Percentiles rank a stretch among this genome's conserved stretches.
These are phyloP conservation scores for Podospora appendiculata DNA, from an alignment of 495 filamentous ascomycete species.

Conservation along the genomic window DNA sequence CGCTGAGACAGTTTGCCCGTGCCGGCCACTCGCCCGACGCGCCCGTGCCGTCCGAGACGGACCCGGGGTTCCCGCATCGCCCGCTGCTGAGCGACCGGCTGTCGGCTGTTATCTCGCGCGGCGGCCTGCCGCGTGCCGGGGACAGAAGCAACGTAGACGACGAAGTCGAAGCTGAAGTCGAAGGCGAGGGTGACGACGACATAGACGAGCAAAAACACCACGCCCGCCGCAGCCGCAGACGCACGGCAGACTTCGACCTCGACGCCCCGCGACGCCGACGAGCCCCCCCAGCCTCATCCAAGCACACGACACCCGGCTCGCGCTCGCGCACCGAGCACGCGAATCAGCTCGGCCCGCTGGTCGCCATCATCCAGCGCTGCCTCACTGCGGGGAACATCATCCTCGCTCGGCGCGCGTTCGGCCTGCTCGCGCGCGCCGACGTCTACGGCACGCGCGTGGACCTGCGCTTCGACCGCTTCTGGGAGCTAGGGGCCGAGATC, in stretches of 20 bases:
- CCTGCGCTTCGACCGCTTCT: constrained; percentile 26
- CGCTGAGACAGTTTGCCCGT: constrained; percentile 30
- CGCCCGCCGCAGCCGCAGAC: too few relatives aligned
- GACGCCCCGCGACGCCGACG: too few relatives aligned
- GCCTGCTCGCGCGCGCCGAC: constrained; percentile 21
- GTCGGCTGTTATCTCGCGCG: too few relatives aligned
- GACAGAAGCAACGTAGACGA: constrained; percentile 1
- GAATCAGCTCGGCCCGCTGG: constrained; percentile 22
- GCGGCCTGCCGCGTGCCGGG: too few relatives aligned
- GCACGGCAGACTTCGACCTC: too few relatives aligned
- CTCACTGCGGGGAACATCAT: constrained; percentile 30
- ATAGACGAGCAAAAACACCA: neutral
- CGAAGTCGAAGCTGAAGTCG: neutral
- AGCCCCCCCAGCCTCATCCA: too few relatives aligned
- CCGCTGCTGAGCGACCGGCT: constrained; percentile 7
- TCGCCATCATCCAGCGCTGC: constrained; percentile 25
- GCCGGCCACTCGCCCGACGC: constrained; percentile 28
- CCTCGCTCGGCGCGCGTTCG: constrained; percentile 31
- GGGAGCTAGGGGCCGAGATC: constrained; percentile 37
- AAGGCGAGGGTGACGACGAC: neutral
- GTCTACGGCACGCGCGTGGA: constrained; percentile 26
- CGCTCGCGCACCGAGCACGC: neutral
- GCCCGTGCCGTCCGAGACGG: constrained; percentile 25
- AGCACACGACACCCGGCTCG: neutral
- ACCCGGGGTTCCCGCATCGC: constrained; percentile 37